phyloP scores from a whole-genome alignment of 805 yeast species.

The Yamadazyma phyllophila region DNA sequence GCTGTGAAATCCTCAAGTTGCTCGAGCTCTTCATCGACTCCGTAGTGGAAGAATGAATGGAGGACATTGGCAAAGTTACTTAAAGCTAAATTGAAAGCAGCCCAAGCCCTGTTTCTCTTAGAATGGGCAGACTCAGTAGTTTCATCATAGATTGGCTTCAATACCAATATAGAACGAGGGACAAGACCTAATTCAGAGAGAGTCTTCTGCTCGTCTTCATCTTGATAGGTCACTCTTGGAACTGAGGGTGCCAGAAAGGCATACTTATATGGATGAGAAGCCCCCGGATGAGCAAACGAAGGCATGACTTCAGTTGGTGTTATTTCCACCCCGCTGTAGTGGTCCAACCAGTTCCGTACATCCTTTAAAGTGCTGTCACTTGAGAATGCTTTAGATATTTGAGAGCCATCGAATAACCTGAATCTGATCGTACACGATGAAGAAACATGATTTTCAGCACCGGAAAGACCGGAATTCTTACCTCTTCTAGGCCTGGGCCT shows the following conservation, averaged over 20 bases:
- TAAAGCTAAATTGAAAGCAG: constrained; percentile 9
- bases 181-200: constrained; percentile 56
- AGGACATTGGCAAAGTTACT: constrained; percentile 27
- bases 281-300: constrained; percentile 49
- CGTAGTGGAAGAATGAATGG: constrained; percentile 42
- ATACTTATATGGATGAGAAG: constrained; percentile 55
- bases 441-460: not conserved
- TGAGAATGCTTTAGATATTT: constrained; percentile 51
- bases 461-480: too few species aligned
- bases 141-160: constrained; percentile 56
- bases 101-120: constrained; percentile 9
- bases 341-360: constrained; percentile 63
- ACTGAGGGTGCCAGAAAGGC: constrained; percentile 35
- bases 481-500: not conserved
- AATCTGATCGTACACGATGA: constrained; percentile 47
- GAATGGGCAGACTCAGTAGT: constrained; percentile 8
- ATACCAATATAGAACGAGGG: constrained; percentile 71
- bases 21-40: constrained; percentile 22
- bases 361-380: constrained; percentile 46
- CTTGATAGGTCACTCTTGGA: constrained; percentile 49
- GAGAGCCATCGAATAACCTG: constrained; percentile 64
- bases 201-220: constrained; percentile 53
- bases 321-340: constrained; percentile 24
- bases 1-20: not conserved
- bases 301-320: constrained; percentile 46